These are phyloP conservation scores for Verticillium klebahnii DNA, from an alignment of 2,329 filamentous ascomycete species.

Conservation along the genomic window DNA sequence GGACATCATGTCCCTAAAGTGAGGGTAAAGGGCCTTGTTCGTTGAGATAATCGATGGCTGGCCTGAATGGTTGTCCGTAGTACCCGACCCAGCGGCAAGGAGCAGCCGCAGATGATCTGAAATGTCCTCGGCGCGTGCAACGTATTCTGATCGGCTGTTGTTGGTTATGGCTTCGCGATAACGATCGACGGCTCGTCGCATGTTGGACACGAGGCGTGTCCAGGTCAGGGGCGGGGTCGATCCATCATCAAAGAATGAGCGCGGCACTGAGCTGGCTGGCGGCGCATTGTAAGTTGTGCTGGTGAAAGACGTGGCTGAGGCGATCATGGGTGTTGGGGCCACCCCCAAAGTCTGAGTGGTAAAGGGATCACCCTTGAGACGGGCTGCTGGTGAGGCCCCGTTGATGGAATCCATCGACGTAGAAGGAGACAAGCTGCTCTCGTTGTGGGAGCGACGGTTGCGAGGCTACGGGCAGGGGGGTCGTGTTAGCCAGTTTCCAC, in stretches of 20 bases:
- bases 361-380: conserved; percentile 53
- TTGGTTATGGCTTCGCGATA: conserved; percentile 88
- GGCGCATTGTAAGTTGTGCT: conserved; percentile 53
- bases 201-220: conserved; percentile 86
- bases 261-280: conserved; percentile 59
- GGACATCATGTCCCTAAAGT: conserved; percentile 99
- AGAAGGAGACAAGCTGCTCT: conserved; percentile 70
- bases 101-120: conserved; percentile 92
- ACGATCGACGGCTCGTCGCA: conserved; percentile 83
- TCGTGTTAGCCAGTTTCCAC: not conserved
- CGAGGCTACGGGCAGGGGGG: conserved; percentile 38
- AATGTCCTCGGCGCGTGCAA: conserved; percentile 92
- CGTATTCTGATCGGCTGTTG: conserved; percentile 82
- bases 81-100: conserved; percentile 92
- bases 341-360: conserved; percentile 31
- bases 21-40: conserved; percentile 94
- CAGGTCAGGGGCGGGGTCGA: conserved; percentile 76
- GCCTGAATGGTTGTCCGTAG: conserved; percentile 96
- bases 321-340: conserved; percentile 44
- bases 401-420: conserved; percentile 90
- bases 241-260: conserved; percentile 89
- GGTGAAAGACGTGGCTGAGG: conserved; percentile 59
- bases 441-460: conserved; percentile 61
- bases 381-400: conserved; percentile 54
- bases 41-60: conserved; percentile 99